Evolutionary conservation across 345 rosid genomes (phyloP), one percentile per base, ranked within the genome.

Genomic region (Hibiscus syriacus): DNA sequence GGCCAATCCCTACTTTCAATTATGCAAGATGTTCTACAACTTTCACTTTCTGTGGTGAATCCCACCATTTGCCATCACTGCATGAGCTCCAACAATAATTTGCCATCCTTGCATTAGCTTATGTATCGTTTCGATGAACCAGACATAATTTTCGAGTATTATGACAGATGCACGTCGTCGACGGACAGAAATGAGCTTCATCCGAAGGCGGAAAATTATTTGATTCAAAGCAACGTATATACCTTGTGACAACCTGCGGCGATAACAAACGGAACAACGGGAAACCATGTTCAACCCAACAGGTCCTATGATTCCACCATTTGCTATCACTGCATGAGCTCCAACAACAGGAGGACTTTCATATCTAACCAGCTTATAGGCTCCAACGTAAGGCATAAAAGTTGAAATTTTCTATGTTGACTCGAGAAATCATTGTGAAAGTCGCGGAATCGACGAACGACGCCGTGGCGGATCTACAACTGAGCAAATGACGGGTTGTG

Each of bases 391-490:
- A 27, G 13, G 49, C 45, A 29, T 7, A n/a, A 20, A 58, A 36
- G 61, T 36, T 25, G 4, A 14, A 0, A 39, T 12, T 39, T 76
- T 82, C 85, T 87, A 82, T 84, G 76, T 87, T 87, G 55, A 79
- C 84, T 64, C 82, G 68, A 41, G 85, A 87, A 70, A 84, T 80
- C 72, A 78, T 77, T 54, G 89, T 83, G 69, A 83, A 84, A 72
- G 83, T 77, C 61, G 85, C 84, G 45, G 87, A 77, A 79, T 83
- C 92, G n/a, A 83, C 68, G 43, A 87, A n/a, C n/a, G n/a, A n/a
- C n/a, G n/a, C n/a, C n/a, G n/a, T n/a, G n/a, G n/a, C n/a, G n/a
- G n/a, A n/a, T n/a, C n/a, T n/a, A n/a, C n/a, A n/a, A n/a, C n/a
- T n/a, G n/a, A n/a, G n/a, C n/a, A n/a, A n/a, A n/a, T n/a, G n/a